Evolutionary conservation across 2,329 filamentous ascomycete genomes (phyloP), one percentile per base, ranked within the genome.

Genomic region (Fusarium oligoseptatum): DNA sequence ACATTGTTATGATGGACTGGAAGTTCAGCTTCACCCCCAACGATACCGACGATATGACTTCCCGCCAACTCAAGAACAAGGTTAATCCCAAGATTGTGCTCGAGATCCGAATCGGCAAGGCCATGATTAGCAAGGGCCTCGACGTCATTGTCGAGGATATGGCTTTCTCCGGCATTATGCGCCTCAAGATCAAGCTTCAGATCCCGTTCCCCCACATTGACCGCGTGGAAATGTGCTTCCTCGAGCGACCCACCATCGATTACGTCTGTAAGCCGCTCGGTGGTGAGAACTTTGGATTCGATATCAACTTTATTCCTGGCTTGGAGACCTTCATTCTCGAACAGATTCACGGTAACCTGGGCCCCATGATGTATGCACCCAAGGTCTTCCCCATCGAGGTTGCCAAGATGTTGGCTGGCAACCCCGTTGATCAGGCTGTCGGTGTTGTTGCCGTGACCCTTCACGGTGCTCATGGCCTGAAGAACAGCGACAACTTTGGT

Each of bases 21-120:
- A 98, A 97, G 80, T 99, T 99, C 84, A 98, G 96, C 88, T 99
- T 99, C 85, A 98, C 94, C 0, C 97, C 97, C 37, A 98, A 97
- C 76, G 97, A 99, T 83, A 94, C 91, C 3, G 92, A 94, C 76
- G 97, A 99, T 83, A 91, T 99, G 89, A 99, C 97, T 2, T 88
- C 92, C 3, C 91, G 93, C 70, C 97, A 99, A 83, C 85, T 98
- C 80, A 96, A 94, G 87, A 95, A 95, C 87, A 98, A 98, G 87
- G 90, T 98, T 83, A 98, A 99, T 81, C 97, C 97, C 65, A 99
- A 98, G 85, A 88, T 99, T 67, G 94, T 98, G 12, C 90, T 99
- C 29, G 97, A 99, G 82, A 95, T 99, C 66, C 92, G 97, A 73
- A 89, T 99, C 63, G 97, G 97, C 71, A 98, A 98, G 83, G 97